Evolutionary conservation across 495 filamentous ascomycete species (phyloP).

Genomic region (Rhypophila decipiens): DNA sequence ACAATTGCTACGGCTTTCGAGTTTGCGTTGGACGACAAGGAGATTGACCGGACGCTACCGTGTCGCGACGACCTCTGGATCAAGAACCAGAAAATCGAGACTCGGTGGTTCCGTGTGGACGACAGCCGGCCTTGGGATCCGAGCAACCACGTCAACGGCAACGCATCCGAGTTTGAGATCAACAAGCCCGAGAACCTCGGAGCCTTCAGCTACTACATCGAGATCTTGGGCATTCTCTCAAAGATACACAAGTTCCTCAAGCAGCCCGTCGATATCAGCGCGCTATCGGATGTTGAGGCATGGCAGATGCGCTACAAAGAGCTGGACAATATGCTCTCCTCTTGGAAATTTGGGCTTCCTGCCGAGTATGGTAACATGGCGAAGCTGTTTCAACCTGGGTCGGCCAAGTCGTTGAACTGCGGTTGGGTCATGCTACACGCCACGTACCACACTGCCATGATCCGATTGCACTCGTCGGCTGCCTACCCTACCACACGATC

Average conservation of each 20-base stretch:
- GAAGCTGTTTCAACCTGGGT: constrained; percentile 58
- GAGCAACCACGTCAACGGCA: constrained; percentile 4
- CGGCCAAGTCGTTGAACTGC: constrained; percentile 63
- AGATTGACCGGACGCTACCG: constrained; percentile 80
- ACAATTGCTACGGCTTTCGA: constrained; percentile 86
- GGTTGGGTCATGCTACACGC: constrained; percentile 89
- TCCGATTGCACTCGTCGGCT: constrained; percentile 85
- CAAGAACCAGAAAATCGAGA: constrained; percentile 76
- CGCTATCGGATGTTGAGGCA: constrained; percentile 73
- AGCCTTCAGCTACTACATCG: constrained; percentile 78
- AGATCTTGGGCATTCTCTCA: constrained; percentile 78
- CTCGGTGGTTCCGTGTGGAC: constrained; percentile 67
- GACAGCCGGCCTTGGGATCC: constrained; percentile 25
- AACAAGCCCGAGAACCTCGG: constrained; percentile 76
- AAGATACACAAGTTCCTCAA: constrained; percentile 81
- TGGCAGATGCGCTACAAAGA: constrained; percentile 85
- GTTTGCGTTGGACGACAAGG: constrained; percentile 78
- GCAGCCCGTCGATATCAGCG: constrained; percentile 79
- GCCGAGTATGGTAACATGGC: constrained; percentile 75
- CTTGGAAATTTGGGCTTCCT: constrained; percentile 79
- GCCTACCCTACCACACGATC: constrained; percentile 84
- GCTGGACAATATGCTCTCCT: constrained; percentile 67
- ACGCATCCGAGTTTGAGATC: constrained; percentile 50
- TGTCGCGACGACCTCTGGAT: constrained; percentile 82
- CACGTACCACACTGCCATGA: constrained; percentile 67